Evolutionary conservation across 108 stramenopile genomes (phyloP).

Genomic region (Nitzschia sp.): DNA sequence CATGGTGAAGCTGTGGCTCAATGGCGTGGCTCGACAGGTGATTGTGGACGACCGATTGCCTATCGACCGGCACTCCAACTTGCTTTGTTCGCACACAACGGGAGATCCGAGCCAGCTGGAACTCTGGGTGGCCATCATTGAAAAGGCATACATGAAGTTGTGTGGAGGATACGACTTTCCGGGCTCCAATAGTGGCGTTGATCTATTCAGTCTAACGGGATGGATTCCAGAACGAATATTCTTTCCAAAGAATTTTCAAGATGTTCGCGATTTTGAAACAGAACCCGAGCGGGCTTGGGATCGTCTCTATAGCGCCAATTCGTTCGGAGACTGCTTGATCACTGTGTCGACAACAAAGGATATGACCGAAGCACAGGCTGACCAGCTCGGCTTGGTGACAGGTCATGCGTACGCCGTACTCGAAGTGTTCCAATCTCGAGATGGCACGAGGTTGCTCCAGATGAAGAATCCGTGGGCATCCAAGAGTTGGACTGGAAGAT

Average conservation of each 20-base stretch:
- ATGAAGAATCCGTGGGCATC: slow-evolving; percentile 93
- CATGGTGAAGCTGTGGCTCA: slow-evolving; percentile 92
- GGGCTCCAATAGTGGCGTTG: slow-evolving; percentile 89
- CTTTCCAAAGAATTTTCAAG: slow-evolving; percentile 54
- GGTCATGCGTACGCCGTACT: slow-evolving; percentile 94
- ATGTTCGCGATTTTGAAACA: slow-evolving; percentile 69
- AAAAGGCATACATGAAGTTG: slow-evolving; percentile 96
- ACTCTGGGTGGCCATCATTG: slow-evolving; percentile 90
- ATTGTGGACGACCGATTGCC: slow-evolving; percentile 92
- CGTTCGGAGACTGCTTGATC: slow-evolving; percentile 87
- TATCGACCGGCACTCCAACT: slow-evolving; percentile 63
- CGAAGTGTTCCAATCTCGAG: slow-evolving; percentile 61
- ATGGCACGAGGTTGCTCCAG: slow-evolving; percentile 66
- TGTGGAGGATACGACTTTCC: slow-evolving; percentile 93
- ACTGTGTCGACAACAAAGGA: slow-evolving; percentile 78
- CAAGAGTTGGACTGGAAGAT: slow-evolving; percentile 73
- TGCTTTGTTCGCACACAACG: slow-evolving; percentile 77
- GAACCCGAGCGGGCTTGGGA: slow-evolving; percentile 83
- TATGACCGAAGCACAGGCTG: slow-evolving; percentile 63
- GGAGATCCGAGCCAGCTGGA: slow-evolving; percentile 50
- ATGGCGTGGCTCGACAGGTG: slow-evolving; percentile 87
- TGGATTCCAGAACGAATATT: slow-evolving; percentile 93
- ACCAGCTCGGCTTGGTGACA: slow-evolving; percentile 80
- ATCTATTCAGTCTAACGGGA: slow-evolving; percentile 90
- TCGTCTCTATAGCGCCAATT: slow-evolving; percentile 66